Conservation (phyloP, 2,329 filamentous ascomycete genomes). For the Calonectria pteridis region DNA sequence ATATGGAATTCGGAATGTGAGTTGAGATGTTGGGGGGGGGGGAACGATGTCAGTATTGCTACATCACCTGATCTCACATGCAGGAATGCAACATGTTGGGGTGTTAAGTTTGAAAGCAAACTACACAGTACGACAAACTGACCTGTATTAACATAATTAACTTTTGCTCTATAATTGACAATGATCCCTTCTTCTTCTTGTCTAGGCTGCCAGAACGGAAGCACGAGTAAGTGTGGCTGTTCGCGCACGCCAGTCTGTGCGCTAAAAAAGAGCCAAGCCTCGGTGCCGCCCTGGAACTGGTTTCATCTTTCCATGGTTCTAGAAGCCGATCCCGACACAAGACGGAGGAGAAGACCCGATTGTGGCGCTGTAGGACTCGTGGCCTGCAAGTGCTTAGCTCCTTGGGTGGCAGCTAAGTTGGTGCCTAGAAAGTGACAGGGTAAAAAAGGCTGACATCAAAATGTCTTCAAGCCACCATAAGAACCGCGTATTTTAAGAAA, state of each 20-base stretch:
- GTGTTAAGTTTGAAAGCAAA: background rate
- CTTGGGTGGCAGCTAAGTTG: background rate
- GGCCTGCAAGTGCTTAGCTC: background rate
- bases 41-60: background rate
- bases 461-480: background rate
- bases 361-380: background rate
- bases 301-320: background rate
- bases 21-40: background rate
- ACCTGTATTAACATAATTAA: background rate
- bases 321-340: background rate
- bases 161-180: background rate
- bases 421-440: background rate
- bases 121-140: background rate
- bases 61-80: background rate
- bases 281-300: background rate
- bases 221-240: background rate
- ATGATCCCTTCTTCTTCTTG: background rate
- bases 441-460: background rate
- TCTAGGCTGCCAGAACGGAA: background rate
- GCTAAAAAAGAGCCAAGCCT: background rate
- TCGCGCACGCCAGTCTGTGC: background rate
- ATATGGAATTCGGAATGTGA: background rate
- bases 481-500: background rate
- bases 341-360: background rate
- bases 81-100: background rate